Base-by-base conservation (phyloP, 768 basidiomycete genomes). In the Leccinum rimulosum region DNA sequence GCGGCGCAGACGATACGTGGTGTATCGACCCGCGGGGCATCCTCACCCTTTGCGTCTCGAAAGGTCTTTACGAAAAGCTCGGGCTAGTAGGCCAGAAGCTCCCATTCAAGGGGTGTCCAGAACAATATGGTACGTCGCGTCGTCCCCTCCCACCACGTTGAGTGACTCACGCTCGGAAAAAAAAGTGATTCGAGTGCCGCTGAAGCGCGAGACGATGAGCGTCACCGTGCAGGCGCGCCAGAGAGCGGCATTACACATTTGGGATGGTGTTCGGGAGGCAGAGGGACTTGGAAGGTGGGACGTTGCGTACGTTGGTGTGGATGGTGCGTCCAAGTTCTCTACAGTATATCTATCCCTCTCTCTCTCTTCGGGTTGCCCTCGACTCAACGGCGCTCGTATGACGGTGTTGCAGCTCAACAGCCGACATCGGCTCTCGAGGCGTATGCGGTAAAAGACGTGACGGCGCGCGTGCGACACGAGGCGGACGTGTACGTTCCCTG, bases 11-110 rank as follows among this genome's bases (percentile, higher is more conserved):
- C 31, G 87, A 89, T 60, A 78, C 77, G 2, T 91, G 90, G 89
- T 88, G 86, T 65, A 75, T 89, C 56, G 88, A 90, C 64, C 75
- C 79, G 3, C 80, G 85, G 17, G 84, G 85, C 4, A 63, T 84
- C 48, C 70, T 91, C 59, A 84, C 84, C 0, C 68, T 89, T 19
- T 82, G 75, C 27, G 76, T 85, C 6, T 76, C 76, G 47, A 85
- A 84, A 68, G 74, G 75, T 17, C 82, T 83, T 1, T 89, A 89
- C 67, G 80, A 88, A 62, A 71, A 72, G 7, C 76, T 89, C 8
- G 87, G 89, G 1, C 64, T 89, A 15, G 76, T 82, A 0, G 89
- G 90, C 5, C 71, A 73, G 58, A 77, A 75, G 28, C 58, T 87
- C 48, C 80, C 84, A 0, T 86, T 84, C 70, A 82, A 82, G 64